These are phyloP conservation scores for Daldinia grandis DNA, from an alignment of 495 filamentous ascomycete species.

Conservation along the genomic window DNA sequence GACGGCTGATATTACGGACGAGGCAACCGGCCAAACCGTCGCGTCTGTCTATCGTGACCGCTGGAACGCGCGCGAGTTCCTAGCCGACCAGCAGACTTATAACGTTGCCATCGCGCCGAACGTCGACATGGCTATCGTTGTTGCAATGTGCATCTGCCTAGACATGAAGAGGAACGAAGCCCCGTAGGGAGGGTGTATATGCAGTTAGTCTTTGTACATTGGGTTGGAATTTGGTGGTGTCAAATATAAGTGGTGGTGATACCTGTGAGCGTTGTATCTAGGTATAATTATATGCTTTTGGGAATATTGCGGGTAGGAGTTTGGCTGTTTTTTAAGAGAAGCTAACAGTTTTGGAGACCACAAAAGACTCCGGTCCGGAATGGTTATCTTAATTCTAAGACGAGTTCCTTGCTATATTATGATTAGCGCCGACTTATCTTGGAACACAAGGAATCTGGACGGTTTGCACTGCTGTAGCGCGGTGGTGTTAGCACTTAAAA, in stretches of 20 bases:
- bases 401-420: not conserved
- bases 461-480: not conserved
- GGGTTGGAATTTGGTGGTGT: not conserved
- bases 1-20: conserved; percentile 58
- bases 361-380: not conserved
- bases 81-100: conserved; percentile 69
- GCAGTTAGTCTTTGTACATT: not conserved
- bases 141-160: conserved; percentile 67
- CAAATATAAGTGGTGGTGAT: not conserved
- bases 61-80: conserved; percentile 60
- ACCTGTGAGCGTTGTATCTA: not conserved
- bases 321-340: not conserved
- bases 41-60: conserved; percentile 65
- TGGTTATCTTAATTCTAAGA: not conserved
- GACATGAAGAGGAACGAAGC: conserved; percentile 67
- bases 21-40: conserved; percentile 52
- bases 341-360: not conserved
- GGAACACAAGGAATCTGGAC: too few species aligned
- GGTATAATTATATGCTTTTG: not conserved
- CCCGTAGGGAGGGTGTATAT: not conserved
- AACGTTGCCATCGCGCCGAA: conserved; percentile 65
- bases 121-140: conserved; percentile 67
- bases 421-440: not conserved
- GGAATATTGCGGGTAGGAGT: not conserved
- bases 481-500: not conserved